Base-by-base conservation (phyloP, 495 filamentous ascomycete species). In the Aspergillus sparsus region DNA sequence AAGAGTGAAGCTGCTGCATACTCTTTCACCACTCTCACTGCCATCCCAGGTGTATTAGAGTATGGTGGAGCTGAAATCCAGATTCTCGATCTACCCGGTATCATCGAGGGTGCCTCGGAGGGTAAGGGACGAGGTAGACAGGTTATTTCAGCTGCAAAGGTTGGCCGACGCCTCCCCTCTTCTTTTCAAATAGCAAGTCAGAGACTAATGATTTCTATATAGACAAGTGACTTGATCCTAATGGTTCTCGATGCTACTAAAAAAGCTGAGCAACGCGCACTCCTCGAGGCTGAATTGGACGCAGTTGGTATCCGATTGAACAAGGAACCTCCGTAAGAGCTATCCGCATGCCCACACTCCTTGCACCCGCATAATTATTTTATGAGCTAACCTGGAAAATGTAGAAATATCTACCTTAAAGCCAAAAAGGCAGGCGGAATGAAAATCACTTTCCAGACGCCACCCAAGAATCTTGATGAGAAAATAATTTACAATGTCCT, bases 241-340 rank as follows among this genome's bases (percentile, higher is more conserved):
- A 99, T 99, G 95, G 78, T 99, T 11, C 82, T 99, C 44, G 95
- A 99, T 72, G 95, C 95, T 18, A 98, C 95, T 13, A 99, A 99
- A 75, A 87, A 89, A 67, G 93, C 93, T 0, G 95, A 99, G 74
- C 95, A 99, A 70, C 83, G 94, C 51, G 89, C 91, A 1, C 74
- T 97, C 35, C 74, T 99, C 18, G 95, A 99, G 69, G 89, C 86
- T 0, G 95, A 99, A 74, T 77, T 99, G 68, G 94, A 99, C 78
- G 89, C 95, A 41, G 95, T 99, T 11, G 95, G 95, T 8, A 99
- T 99, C 66, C 80, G 95, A 35, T 75, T 99, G 63, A 99, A 99
- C 74, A 82, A 90, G 66, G 88, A 95, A 51, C 92, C 93, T 46
- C 94, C 94, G 89, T 94, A 81, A 65, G 88, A 51, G 31, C 31